Conservation (phyloP, 495 filamentous ascomycete genomes). For the Aspergillus heteromorphus region DNA sequence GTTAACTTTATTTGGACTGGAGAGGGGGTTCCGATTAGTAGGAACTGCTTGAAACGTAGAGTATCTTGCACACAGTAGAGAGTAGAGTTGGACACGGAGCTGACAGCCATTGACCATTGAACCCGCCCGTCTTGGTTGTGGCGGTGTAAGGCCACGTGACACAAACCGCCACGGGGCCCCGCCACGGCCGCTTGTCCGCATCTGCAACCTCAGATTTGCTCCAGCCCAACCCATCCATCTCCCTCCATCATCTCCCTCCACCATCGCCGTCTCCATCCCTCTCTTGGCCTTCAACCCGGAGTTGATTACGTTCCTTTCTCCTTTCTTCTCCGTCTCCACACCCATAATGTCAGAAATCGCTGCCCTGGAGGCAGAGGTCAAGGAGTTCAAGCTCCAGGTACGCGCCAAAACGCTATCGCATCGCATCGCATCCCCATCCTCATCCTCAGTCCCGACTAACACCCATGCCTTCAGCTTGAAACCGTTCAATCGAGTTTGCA, state of each 20-base stretch:
- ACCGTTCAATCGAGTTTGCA: conserved; percentile 68
- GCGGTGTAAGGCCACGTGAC: background rate
- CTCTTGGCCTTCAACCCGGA: background rate
- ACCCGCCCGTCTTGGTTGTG: background rate
- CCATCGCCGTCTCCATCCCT: background rate
- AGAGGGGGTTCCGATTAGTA: no score
- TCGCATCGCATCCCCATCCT: background rate
- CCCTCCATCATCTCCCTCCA: background rate
- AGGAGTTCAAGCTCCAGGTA: conserved; percentile 81
- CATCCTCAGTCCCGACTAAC: background rate
- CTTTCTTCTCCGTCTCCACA: background rate
- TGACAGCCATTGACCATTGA: no score
- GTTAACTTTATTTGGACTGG: background rate
- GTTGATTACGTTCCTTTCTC: background rate
- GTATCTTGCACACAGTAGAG: no score
- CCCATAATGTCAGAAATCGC: conserved; percentile 55
- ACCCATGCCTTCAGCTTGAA: conserved; percentile 64
- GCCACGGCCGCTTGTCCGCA: background rate
- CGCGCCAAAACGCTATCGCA: no score
- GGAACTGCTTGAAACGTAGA: no score
- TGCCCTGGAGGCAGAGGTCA: conserved; percentile 67
- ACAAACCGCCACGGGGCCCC: background rate
- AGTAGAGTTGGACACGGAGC: no score
- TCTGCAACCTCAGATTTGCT: conserved; percentile 1
- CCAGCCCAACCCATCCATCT: background rate